Evolutionary conservation across 1,284 basidiomycete genomes (phyloP), one percentile per base, ranked within the genome.

Genomic region (Lentinus polychrous): DNA sequence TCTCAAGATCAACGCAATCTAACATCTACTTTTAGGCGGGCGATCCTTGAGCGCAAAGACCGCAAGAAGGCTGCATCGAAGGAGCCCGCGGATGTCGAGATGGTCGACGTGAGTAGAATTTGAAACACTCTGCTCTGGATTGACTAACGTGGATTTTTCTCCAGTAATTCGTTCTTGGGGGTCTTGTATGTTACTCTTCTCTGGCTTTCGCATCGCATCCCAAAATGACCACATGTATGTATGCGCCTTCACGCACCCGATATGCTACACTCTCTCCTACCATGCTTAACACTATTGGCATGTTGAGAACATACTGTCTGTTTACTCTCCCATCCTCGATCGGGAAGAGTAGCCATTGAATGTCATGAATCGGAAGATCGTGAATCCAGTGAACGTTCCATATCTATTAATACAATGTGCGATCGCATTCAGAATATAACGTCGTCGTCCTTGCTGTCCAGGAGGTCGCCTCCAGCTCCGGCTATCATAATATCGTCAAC

Each of bases 391-490:
- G 27, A 27, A 27, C 27, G 10, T 4, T 27, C 10, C 27, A 27
- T 27, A 4, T 4, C 27, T 27, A 27, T 10, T 5, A 27, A 27
- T 27, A 27, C 27, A 27, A 27, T 27, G 27, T 27, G 27, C 27
- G 10, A 27, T 4, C 27, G 27, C 27, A 4, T 18, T 73, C 63
- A 94, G 74, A 94, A 95, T 65, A 95, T 94, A 49, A 96, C 82
- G 66, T 96, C 94, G 53, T 81, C 81, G 62, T 96, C 94, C 66
- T 92, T 94, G 58, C 80, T 86, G 55, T 79, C 83, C 49, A 95
- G 68, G 57, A 95, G 72, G 65, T 94, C 81, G 2, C 65, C 68
- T 11, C 52, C 59, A 5, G 55, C 52, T 8, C 55, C 57, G 2
- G 57, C 53, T 14, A 49, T 44, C 5, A 62, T 57, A 0, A 55